Evolutionary conservation across 2,329 filamentous ascomycete species (phyloP), one percentile per base, ranked within the genome.

Genomic region (Stemphylium beticola): DNA sequence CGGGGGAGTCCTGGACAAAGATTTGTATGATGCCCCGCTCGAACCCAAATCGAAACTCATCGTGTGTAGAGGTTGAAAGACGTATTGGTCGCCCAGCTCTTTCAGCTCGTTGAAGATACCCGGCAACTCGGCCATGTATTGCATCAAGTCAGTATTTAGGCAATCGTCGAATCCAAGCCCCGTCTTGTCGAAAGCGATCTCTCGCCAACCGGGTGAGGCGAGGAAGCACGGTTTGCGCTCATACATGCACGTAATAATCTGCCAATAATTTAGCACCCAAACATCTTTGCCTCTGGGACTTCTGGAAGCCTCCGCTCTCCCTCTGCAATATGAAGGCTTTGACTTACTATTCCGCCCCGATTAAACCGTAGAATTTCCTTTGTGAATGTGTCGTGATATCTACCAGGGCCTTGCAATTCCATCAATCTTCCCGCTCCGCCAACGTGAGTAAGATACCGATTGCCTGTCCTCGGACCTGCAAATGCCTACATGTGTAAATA

Each of bases 161-260:
- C 62, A 59, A 32, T 71, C 70, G 2, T 72, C 66, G 32, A 62
- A 60, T 20, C 53, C 55, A 8, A 72, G 58, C 1, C 62, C 67
- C 1, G 55, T 64, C 29, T 68, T 69, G 49, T 74, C 70, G 49
- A 75, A 74, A 14, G 70, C 73, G 15, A 74, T 59, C 12, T 68
- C 58, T 39, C 57, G 60, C 73, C 72, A 75, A 44, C 67, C 67
- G 2, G 65, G 66, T 22, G 55, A 53, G 11, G 62, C 58, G 9
- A 75, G 67, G 40, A 75, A 72, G 41, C 70, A 72, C 12, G 62
- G 58, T 44, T 66, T 68, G 8, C 67, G 55, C 47, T 67, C 58
- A 44, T 72, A 74, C 36, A 73, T 66, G 11, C 67, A 67, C 4
- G 65, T 69, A 4, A 73, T 68, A 22, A 73, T 73, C 71, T 74